Percentiles rank a stretch among this genome's conserved stretches.
Conservation (phyloP, 129 eudicot genomes). For the Apium graveolens region DNA sequence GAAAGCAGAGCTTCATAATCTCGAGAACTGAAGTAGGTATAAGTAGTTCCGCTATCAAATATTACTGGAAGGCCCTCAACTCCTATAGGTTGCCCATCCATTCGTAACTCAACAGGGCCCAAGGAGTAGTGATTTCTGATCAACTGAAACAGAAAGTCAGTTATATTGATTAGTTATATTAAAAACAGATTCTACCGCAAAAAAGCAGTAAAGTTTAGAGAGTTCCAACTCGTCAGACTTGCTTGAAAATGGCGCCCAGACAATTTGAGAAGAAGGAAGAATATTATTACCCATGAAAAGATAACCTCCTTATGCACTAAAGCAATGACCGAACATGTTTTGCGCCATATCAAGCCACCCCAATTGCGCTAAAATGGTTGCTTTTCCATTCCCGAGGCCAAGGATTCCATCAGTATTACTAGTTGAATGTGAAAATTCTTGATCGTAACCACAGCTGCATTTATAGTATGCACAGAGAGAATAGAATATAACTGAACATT, state of each 20-base stretch:
- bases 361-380: conserved; percentile 64
- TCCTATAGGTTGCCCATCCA: conserved; percentile 47
- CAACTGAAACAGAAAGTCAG: not conserved
- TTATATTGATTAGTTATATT: not conserved
- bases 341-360: conserved; percentile 44
- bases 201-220: conserved; percentile 3
- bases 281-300: conserved; percentile 75
- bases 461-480: not conserved
- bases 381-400: conserved; percentile 80
- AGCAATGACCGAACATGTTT: conserved; percentile 83
- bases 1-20: conserved; percentile 48
- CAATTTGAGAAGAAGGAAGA: conserved; percentile 55
- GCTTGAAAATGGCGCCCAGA: conserved; percentile 65
- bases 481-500: not conserved
- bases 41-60: conserved; percentile 90
- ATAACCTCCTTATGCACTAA: conserved; percentile 72
- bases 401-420: conserved; percentile 73
- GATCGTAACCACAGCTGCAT: conserved; percentile 90
- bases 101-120: conserved; percentile 57
- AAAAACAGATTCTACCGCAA: not conserved
- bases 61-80: conserved; percentile 48
- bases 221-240: conserved; percentile 43
- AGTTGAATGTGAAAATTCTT: conserved; percentile 62
- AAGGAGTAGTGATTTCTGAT: conserved; percentile 60
- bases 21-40: conserved; percentile 57